Evolutionary conservation across 2,329 filamentous ascomycete genomes (phyloP), one percentile per base, ranked within the genome.

Genomic region (Fusarium annulatum): DNA sequence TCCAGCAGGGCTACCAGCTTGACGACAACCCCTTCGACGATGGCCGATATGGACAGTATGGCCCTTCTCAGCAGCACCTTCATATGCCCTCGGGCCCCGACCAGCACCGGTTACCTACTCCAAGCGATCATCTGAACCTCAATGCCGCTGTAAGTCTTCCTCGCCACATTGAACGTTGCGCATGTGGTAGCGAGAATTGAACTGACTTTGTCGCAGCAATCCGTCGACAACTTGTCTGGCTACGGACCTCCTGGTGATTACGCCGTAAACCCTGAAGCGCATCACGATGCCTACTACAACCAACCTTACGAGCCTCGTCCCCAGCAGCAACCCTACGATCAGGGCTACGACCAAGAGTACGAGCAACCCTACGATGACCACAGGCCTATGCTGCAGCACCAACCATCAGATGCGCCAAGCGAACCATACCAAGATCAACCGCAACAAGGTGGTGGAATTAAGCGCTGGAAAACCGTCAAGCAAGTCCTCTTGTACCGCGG

Each of bases 401-500:
- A 90, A 52, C 87, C 89, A 41, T 84, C 85, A 16, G 84, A 86
- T 39, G 77, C 61, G 14, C 74, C 75, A 68, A 84, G 80, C 64
- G 85, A 87, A 42, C 80, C 82, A 3, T 89, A 86, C 75, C 79
- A 81, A 53, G 88, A 88, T 61, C 82, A 85, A 23, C 82, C 80
- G 30, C 82, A 78, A 69, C 80, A 72, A 63, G 88, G 85, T 2
- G 74, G 73, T 26, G 81, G 80, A 21, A 91, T 98, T 75, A 92
- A 94, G 82, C 89, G 96, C 81, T 98, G 94, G 94, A 99, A 98
- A 87, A 99, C 96, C 0, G 96, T 99, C 55, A 99, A 98, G 84
- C 94, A 98, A 85, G 96, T 99, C n/a, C 92, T 97, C 78, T 85
- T 99, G 60, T 99, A 97, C 87, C 93, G 97, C 75, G 96, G 96